These are phyloP conservation scores for Aspergillus aculeatus DNA, from an alignment of 2,329 filamentous ascomycete genomes.

Conservation along the genomic window DNA sequence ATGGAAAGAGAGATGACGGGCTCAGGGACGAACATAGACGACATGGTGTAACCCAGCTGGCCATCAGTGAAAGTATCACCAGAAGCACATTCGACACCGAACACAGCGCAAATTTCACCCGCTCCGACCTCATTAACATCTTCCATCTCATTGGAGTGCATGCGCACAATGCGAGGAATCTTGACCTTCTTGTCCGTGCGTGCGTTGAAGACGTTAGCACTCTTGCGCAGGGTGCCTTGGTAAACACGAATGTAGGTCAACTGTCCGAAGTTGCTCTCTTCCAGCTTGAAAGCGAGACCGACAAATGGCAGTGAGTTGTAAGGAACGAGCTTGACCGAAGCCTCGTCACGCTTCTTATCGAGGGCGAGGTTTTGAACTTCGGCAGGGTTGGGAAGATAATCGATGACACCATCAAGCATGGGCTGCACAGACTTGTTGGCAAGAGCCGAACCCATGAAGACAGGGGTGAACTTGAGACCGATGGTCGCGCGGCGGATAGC, in stretches of 20 bases:
- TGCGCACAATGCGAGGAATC: slow-evolving; percentile 93
- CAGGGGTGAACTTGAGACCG: slow-evolving; percentile 82
- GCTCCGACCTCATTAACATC: slow-evolving; percentile 89
- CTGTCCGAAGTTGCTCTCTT: slow-evolving; percentile 98
- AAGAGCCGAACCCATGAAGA: slow-evolving; percentile 93
- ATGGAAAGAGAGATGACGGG: slow-evolving; percentile 98
- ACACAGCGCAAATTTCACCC: slow-evolving; percentile 97
- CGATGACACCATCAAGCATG: slow-evolving; percentile 93
- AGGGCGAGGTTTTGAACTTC: slow-evolving; percentile 88
- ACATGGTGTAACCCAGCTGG: slow-evolving; percentile 88
- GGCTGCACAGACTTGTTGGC: slow-evolving; percentile 94
- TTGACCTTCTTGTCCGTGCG: slow-evolving; percentile 94
- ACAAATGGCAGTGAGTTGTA: slow-evolving; percentile 95
- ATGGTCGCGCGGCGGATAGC: slow-evolving; percentile 93
- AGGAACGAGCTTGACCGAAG: slow-evolving; percentile 79
- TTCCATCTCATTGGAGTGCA: slow-evolving; percentile 99
- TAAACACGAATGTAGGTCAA: slow-evolving; percentile 98
- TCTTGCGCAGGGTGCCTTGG: slow-evolving; percentile 86
- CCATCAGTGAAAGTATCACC: slow-evolving; percentile 98
- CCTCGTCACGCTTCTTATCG: slow-evolving; percentile 75
- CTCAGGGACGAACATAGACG: slow-evolving; percentile 94
- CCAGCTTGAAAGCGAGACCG: slow-evolving; percentile 95
- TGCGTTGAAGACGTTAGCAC: slow-evolving; percentile 88
- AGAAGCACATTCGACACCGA: slow-evolving; percentile 95
- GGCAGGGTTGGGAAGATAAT: slow-evolving; percentile 89